Base-by-base conservation (phyloP, 2,329 filamentous ascomycete species). In the Alternaria longipes region DNA sequence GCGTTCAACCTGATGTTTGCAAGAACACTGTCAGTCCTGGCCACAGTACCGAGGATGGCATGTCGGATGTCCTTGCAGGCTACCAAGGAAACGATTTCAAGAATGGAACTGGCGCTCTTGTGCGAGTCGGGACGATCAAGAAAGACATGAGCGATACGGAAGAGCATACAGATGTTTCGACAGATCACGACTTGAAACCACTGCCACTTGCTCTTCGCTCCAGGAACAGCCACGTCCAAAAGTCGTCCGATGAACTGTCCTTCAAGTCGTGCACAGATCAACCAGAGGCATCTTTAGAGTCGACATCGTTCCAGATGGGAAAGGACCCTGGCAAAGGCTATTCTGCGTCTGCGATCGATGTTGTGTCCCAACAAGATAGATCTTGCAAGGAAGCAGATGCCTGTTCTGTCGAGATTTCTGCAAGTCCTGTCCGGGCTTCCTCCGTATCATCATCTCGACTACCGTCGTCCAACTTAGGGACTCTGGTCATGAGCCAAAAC, bases 251-350 rank as follows among this genome's bases (percentile, higher is more conserved):
- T 49, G 70, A 71, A 36, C 70, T 75, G 52, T 78, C 76, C 7
- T 78, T 74, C 66, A 76, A 76, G 54, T 74, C 74, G 28, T 75
- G 71, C 38, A 72, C 70, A 7, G 65, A 71, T 54, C 45, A 66
- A 14, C 56, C 65, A 8, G 64, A 73, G n/a, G 45, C 56, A 34
- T 53, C 53, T 28, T 45, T 26, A 28, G 51, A 22, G 5, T 34
- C 28, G 45, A 16, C 36, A 40, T 45, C 56, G 11, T 45, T 52
- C 3, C 50, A 63, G 8, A 24, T 11, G 16, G 24, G 32, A 6
- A 59, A 61, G 24, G 58, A 62, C 6, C 12, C 51, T 11, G 59
- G 62, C 36, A 62, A 45, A n/a, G 65, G 56, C 12, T 67, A 66
- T 8, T 64, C 63, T 45, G 63, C 60, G n/a, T 69, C 67, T 5